These are phyloP conservation scores for Cutaneotrichosporon daszewskae DNA, from an alignment of 1,284 basidiomycete species.

Conservation along the genomic window DNA sequence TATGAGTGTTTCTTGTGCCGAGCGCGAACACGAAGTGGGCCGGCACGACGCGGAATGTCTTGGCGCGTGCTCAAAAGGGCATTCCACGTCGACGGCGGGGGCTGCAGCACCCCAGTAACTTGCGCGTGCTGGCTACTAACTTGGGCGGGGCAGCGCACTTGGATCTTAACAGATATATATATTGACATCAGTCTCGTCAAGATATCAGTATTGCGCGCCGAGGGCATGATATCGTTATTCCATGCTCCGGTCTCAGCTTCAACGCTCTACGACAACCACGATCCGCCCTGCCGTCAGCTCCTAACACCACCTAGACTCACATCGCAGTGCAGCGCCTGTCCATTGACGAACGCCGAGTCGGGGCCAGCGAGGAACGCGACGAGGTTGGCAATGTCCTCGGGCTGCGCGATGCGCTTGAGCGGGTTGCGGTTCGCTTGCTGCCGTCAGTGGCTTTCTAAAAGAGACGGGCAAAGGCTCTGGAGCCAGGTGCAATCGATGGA, in stretches of 20 bases:
- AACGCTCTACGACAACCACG: background rate
- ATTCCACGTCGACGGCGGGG: background rate
- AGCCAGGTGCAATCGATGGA: no score
- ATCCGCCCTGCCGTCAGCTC: background rate
- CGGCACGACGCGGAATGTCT: background rate
- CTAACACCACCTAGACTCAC: background rate
- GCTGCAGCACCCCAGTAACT: no score
- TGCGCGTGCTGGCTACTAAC: no score
- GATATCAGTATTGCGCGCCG: background rate
- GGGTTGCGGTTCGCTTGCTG: slow-evolving; percentile 1
- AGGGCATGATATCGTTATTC: background rate
- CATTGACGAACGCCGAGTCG: slow-evolving; percentile 12
- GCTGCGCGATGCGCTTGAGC: slow-evolving; percentile 4
- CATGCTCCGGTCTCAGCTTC: background rate
- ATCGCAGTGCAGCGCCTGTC: background rate
- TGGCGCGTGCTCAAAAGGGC: background rate
- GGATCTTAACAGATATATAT: no score
- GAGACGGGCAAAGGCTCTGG: no score
- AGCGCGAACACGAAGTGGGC: background rate
- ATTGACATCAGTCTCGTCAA: no score
- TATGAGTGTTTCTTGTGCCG: background rate
- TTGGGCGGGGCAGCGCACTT: no score
- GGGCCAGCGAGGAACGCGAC: slow-evolving; percentile 14
- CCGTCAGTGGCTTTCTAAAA: background rate
- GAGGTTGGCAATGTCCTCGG: background rate